A percentile compares a stretch with the other conserved stretches of the same genome.
Conservation (phyloP, 352 stramenopile species). For the Globisporangium carolinianum region DNA sequence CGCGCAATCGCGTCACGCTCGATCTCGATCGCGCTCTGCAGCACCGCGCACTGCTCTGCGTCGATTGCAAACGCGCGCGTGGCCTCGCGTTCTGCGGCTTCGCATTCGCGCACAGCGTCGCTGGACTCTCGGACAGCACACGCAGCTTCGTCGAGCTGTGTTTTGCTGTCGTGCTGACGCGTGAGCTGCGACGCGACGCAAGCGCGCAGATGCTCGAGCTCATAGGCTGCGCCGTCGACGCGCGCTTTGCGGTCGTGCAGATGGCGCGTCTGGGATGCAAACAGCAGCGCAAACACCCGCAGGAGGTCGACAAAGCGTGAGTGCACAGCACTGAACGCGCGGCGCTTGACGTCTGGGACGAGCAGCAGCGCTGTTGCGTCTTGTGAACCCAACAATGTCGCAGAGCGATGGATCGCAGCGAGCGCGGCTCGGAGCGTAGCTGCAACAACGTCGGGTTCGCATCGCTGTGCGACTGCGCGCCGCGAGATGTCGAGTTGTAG, state of each 20-base stretch:
- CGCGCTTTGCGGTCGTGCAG: neutral
- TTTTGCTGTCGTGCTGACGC: conserved; percentile 29
- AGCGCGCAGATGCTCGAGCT: neutral
- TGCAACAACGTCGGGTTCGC: too few relatives aligned
- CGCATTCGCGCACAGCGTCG: conserved; percentile 20
- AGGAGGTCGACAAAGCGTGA: conserved; percentile 47
- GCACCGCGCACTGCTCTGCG: conserved; percentile 39
- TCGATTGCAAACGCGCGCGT: conserved; percentile 47
- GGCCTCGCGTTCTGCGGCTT: conserved; percentile 33
- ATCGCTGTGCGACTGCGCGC: neutral
- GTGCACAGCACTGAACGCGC: conserved; percentile 18
- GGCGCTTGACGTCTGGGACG: conserved; percentile 7
- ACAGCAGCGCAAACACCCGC: conserved; percentile 31
- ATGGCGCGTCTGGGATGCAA: conserved; percentile 38
- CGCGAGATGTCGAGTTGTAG: conserved; percentile 6
- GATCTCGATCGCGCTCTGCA: conserved; percentile 50
- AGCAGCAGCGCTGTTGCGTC: neutral
- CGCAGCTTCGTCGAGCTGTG: conserved; percentile 25
- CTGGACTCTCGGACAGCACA: conserved; percentile 22
- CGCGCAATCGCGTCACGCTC: conserved; percentile 45
- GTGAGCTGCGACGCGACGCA: conserved; percentile 6
- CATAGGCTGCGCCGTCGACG: conserved; percentile 1
- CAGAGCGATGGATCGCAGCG: conserved; percentile 1
- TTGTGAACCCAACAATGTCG: neutral
- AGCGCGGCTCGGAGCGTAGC: neutral